Evolutionary conservation across 1,284 basidiomycete species (phyloP), one percentile per base, ranked within the genome.

Genomic region (Psilocybe mexicana): DNA sequence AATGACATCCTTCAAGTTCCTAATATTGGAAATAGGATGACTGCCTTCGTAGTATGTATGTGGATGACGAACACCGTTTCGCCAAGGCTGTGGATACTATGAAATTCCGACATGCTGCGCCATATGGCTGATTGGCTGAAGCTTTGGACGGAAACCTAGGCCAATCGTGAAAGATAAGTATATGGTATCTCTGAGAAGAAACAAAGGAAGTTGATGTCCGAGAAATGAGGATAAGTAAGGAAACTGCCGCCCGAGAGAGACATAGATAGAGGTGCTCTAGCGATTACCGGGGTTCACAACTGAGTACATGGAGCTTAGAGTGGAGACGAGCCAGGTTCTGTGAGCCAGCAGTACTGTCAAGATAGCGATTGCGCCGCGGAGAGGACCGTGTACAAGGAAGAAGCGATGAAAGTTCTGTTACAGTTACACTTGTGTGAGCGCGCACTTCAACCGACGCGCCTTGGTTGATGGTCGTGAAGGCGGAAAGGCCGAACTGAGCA

Each of bases 381-480:
- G 40, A 42, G 44, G 26, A 54, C 33, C 14, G 49, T 45, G 42
- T 36, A 23, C 24, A 28, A 43, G 46, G 38, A 54, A 33, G 38
- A 43, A 47, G 47, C 33, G 38, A 30, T 14, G 26, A 26, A 6
- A 33, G 8, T 44, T 18, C 43, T 44, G 44, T 26, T 36, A 38
- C n/a, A 44, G n/a, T 40, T 43, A 45, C 51, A 44, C 25, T 53
- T 46, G 46, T 53, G 54, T 49, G 57, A 54, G 42, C 48, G 45
- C 38, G 57, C 47, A 43, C 50, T 53, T 42, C 23, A 53, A 48
- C 26, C 26, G 48, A 49, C 25, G 47, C 47, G 40, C 47, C 28
- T 55, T 24, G 28, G 47, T 28, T 59, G 61, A 62, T 59, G 61
- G 61, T 62, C 42, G 52, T 38, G 51, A 62, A 52, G 55, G 55